Evolutionary conservation across 2,329 filamentous ascomycete genomes (phyloP).

Genomic region (Diaporthe helianthi): DNA sequence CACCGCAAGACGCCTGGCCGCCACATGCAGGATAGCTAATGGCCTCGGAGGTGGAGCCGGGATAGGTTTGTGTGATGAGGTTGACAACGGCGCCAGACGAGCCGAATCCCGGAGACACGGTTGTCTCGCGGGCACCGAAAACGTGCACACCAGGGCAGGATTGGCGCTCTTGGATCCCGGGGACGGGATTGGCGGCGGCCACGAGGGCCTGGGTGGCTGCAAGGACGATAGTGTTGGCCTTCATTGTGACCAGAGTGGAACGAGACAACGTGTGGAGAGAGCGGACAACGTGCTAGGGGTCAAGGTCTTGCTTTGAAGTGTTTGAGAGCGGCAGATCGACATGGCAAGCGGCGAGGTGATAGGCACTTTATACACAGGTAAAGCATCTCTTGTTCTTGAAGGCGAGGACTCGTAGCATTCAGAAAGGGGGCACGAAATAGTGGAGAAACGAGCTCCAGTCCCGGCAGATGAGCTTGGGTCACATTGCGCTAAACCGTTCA

Average conservation of each 20-base stretch:
- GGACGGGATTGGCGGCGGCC: slow-evolving; percentile 34
- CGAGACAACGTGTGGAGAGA: background rate
- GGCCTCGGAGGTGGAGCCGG: slow-evolving; percentile 54
- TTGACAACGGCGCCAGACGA: slow-evolving; percentile 53
- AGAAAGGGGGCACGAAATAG: background rate
- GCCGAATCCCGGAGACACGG: slow-evolving; percentile 53
- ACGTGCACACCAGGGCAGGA: slow-evolving; percentile 55
- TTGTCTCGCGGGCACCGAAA: slow-evolving; percentile 60
- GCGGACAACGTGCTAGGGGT: background rate
- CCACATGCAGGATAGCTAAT: slow-evolving; percentile 65
- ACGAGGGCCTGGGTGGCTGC: slow-evolving; percentile 34
- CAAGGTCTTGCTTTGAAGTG: background rate
- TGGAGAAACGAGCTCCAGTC: slow-evolving; percentile 4
- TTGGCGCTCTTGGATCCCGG: slow-evolving; percentile 41
- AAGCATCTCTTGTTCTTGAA: background rate
- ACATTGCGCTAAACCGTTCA: slow-evolving; percentile 10
- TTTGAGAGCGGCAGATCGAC: background rate
- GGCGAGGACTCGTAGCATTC: background rate
- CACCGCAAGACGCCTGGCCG: slow-evolving; percentile 62
- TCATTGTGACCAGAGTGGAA: slow-evolving; percentile 29
- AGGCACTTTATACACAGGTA: slow-evolving; percentile 2
- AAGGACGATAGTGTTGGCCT: slow-evolving; percentile 29
- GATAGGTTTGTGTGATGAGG: slow-evolving; percentile 50
- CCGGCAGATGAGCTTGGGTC: slow-evolving; percentile 14
- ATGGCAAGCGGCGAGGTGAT: background rate